Percentiles rank a stretch among this genome's conserved stretches.
phyloP scores from a whole-genome alignment of 352 stramenopile species.

The Phytophthora palmivora region DNA sequence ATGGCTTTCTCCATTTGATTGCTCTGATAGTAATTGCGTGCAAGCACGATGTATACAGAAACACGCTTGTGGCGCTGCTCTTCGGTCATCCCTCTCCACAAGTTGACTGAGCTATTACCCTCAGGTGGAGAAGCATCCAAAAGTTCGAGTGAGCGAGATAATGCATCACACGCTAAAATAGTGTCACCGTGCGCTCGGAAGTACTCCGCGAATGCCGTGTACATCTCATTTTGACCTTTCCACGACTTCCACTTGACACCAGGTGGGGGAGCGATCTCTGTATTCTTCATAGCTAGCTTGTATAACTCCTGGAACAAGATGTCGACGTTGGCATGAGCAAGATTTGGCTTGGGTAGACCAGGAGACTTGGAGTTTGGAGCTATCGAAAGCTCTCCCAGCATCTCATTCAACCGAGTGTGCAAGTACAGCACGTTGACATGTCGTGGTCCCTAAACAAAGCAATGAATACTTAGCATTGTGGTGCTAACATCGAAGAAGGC shows the following conservation, averaged over 20 bases:
- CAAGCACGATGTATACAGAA: conserved; percentile 63
- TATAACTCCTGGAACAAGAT: conserved; percentile 59
- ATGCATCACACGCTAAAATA: conserved; percentile 59
- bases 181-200: conserved; percentile 55
- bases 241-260: conserved; percentile 46
- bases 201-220: conserved; percentile 51
- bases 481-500: neutral
- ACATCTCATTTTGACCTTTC: conserved; percentile 50
- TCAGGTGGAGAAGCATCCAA: conserved; percentile 21
- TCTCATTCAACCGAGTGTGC: conserved; percentile 64
- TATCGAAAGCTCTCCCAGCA: conserved; percentile 35
- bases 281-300: conserved; percentile 17
- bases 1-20: conserved; percentile 86
- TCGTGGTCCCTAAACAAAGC: conserved; percentile 30
- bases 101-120: neutral
- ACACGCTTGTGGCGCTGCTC: conserved; percentile 41
- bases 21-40: conserved; percentile 67
- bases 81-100: conserved; percentile 23
- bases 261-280: conserved; percentile 14
- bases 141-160: conserved; percentile 60
- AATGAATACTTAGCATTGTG: neutral
- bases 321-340: conserved; percentile 41
- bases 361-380: neutral
- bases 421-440: conserved; percentile 69
- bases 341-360: conserved; percentile 16